Percentiles rank a stretch among this genome's conserved stretches.
These are phyloP conservation scores for Rubia peregrina DNA, from an alignment of 305 asterid genomes.

Conservation along the genomic window DNA sequence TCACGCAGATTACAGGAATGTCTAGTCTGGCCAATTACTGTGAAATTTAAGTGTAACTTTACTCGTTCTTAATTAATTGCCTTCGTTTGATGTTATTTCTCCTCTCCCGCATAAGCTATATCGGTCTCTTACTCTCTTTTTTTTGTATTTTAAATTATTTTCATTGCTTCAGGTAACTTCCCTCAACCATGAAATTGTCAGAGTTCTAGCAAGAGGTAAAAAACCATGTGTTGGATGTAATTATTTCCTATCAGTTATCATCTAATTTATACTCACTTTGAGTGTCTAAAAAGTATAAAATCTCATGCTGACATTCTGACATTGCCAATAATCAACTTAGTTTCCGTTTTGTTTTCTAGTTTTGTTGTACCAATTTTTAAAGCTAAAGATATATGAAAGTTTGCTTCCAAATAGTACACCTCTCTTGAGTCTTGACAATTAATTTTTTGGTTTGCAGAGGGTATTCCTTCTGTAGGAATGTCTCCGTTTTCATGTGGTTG, in stretches of 20 bases:
- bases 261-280: neutral
- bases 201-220: slow-evolving; percentile 88
- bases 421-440: neutral
- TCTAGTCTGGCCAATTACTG: neutral
- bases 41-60: neutral
- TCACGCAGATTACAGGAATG: neutral
- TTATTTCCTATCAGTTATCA: neutral
- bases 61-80: neutral
- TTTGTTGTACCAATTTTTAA: neutral
- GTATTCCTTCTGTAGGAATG: slow-evolving; percentile 86
- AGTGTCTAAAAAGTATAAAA: neutral
- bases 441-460: slow-evolving; percentile 53
- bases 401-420: neutral
- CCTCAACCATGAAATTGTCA: slow-evolving; percentile 85
- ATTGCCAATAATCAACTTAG: neutral
- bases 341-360: neutral
- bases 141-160: slow-evolving; percentile 5
- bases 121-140: neutral
- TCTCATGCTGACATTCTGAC: neutral
- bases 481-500: slow-evolving; percentile 96
- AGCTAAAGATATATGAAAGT: neutral
- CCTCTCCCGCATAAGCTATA: neutral
- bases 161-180: slow-evolving; percentile 65
- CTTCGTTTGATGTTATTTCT: neutral
- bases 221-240: neutral